phyloP scores from a whole-genome alignment of 208 protist species.

The Trichomonas vaginalis region DNA sequence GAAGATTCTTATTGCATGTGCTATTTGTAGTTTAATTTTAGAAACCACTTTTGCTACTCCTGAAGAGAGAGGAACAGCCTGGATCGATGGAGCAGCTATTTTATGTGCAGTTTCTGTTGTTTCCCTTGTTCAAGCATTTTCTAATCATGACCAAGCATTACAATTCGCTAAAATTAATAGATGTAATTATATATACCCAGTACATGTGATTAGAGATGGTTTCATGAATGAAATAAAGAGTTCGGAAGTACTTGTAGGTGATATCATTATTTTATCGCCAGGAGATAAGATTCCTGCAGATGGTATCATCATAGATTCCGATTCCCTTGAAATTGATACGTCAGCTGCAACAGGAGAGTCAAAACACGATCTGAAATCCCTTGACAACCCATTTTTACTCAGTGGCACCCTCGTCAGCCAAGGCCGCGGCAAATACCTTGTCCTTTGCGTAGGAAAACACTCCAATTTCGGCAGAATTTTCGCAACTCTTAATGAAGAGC shows the following conservation, averaged over 20 bases:
- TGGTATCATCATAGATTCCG: conserved; percentile 45
- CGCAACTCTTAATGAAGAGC: conserved; percentile 28
- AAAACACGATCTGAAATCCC: conserved; percentile 38
- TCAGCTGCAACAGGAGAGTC: conserved; percentile 38
- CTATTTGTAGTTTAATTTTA: conserved; percentile 1
- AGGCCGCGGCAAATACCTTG: not conserved
- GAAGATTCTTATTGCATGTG: not conserved
- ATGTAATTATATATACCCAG: not conserved
- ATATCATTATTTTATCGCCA: conserved; percentile 49
- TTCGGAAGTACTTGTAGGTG: conserved; percentile 38
- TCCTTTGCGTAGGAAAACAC: not conserved
- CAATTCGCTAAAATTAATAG: not conserved
- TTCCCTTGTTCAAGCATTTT: not conserved
- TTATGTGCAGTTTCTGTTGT: not conserved
- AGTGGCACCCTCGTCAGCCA: not conserved
- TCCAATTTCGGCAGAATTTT: conserved; percentile 45
- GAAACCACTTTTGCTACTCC: not conserved
- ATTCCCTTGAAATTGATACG: conserved; percentile 53
- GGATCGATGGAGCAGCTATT: conserved; percentile 2
- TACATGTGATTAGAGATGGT: not conserved
- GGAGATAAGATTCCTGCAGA: conserved; percentile 60
- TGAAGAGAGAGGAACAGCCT: not conserved
- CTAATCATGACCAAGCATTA: not conserved
- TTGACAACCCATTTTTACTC: conserved; percentile 18
- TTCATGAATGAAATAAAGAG: not conserved